Conservation (phyloP, 176 grass and related monocot genomes). For the Saccharum officinarum region DNA sequence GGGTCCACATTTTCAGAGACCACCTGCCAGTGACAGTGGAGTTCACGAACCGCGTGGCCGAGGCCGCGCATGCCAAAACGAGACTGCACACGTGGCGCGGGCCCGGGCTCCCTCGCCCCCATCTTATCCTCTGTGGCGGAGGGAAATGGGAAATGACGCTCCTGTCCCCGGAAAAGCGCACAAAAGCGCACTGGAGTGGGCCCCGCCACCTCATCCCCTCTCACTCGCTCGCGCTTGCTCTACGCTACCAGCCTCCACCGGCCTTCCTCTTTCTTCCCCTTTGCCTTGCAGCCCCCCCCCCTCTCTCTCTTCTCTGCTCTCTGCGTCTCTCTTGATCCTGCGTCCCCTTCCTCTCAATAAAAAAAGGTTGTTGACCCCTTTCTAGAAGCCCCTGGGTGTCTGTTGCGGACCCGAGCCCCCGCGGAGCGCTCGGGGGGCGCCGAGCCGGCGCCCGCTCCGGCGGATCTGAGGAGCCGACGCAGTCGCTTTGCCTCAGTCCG, state of each 20-base stretch:
- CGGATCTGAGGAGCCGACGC: slow-evolving; percentile 36
- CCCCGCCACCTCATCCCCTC: slow-evolving; percentile 44
- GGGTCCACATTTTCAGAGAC: rapidly evolving
- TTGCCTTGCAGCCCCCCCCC: background rate
- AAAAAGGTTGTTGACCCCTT: background rate
- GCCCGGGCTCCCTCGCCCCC: background rate
- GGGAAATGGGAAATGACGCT: slow-evolving; percentile 37
- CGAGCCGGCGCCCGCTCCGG: background rate
- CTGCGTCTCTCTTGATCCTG: background rate
- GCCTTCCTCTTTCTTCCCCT: background rate
- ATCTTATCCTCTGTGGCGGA: slow-evolving; percentile 21
- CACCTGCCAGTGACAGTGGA: background rate
- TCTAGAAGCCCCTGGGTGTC: slow-evolving; percentile 19
- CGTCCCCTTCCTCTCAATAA: background rate
- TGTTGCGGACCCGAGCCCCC: background rate
- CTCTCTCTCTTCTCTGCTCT: background rate
- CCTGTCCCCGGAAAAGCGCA: slow-evolving; percentile 68
- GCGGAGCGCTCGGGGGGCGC: background rate
- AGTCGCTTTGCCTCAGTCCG: background rate
- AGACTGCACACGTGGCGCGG: slow-evolving; percentile 24
- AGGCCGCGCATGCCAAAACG: background rate
- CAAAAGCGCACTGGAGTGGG: slow-evolving; percentile 64
- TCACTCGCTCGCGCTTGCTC: background rate
- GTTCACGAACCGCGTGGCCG: background rate
- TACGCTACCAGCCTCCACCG: background rate